Evolutionary conservation across 129 eudicot genomes (phyloP).

Genomic region (Scalesia atractyloides): DNA sequence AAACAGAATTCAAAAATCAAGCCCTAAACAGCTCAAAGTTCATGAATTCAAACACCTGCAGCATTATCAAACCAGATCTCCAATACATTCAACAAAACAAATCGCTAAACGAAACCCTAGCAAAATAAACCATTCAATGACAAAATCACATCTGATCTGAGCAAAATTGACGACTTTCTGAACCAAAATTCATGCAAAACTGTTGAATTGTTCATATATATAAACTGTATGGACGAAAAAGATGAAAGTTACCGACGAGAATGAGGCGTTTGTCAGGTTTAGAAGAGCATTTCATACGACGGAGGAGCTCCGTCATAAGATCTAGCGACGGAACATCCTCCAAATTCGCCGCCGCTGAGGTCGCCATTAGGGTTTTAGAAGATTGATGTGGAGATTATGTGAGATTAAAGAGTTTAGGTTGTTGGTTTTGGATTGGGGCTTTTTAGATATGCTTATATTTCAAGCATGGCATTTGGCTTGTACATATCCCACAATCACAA

Average conservation of each 20-base stretch:
- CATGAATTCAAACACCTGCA: not conserved
- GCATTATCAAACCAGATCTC: slow-evolving; percentile 6
- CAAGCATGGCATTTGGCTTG: too few species aligned
- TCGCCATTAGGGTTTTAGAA: slow-evolving; percentile 44
- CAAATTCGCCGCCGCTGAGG: slow-evolving; percentile 49
- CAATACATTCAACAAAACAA: not conserved
- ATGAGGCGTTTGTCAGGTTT: slow-evolving; percentile 98
- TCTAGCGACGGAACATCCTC: slow-evolving; percentile 77
- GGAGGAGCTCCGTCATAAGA: slow-evolving; percentile 87
- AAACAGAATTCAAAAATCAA: slow-evolving; percentile 19
- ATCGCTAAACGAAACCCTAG: not conserved
- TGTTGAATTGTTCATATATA: not conserved
- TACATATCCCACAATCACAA: too few species aligned
- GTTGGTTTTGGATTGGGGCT: not conserved
- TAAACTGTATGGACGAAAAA: not conserved
- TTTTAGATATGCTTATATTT: slow-evolving; percentile 11
- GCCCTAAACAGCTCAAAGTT: not conserved
- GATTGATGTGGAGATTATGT: not conserved
- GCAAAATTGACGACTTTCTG: slow-evolving; percentile 14
- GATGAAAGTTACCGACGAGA: slow-evolving; percentile 63
- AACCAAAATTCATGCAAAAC: slow-evolving; percentile 11
- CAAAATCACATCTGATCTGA: slow-evolving; percentile 28
- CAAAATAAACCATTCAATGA: slow-evolving; percentile 12
- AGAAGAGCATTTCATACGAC: slow-evolving; percentile 78
- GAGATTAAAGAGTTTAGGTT: not conserved